Conservation (phyloP, 805 yeast species). For the Ogataea angusta region DNA sequence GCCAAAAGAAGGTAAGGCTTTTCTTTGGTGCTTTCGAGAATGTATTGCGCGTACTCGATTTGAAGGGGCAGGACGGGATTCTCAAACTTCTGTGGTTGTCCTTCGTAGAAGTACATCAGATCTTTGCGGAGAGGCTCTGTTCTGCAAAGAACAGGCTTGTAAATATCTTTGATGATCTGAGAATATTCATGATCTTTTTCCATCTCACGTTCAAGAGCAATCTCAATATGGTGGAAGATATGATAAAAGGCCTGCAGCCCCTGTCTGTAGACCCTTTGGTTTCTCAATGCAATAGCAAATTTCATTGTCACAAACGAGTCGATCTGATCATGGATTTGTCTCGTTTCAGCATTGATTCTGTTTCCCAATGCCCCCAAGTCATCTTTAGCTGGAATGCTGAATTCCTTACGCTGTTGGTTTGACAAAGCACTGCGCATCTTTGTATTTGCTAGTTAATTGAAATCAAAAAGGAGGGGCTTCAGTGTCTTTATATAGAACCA, state of each 20-base stretch:
- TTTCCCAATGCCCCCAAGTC: constrained; percentile 83
- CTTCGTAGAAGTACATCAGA: constrained; percentile 62
- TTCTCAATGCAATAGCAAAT: constrained; percentile 72
- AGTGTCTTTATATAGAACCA: constrained; percentile 2
- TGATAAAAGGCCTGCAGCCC: constrained; percentile 74
- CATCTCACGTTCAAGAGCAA: constrained; percentile 45
- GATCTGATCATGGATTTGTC: constrained; percentile 62
- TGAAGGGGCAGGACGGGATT: constrained; percentile 60
- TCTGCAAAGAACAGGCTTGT: constrained; percentile 71
- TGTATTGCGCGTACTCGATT: constrained; percentile 60
- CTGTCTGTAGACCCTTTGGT: constrained; percentile 73
- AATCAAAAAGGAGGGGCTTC: background rate
- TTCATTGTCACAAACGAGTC: constrained; percentile 66
- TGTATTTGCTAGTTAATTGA: background rate
- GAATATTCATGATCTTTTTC: constrained; percentile 37
- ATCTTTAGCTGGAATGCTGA: constrained; percentile 70
- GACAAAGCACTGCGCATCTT: constrained; percentile 9
- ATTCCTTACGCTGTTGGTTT: constrained; percentile 27
- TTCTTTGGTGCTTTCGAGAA: constrained; percentile 47
- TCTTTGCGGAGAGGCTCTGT: constrained; percentile 55
- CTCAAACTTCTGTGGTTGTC: constrained; percentile 51
- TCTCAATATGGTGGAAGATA: constrained; percentile 63
- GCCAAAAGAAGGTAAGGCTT: constrained; percentile 75
- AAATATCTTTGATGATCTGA: constrained; percentile 52
- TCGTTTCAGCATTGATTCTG: constrained; percentile 71